Percentiles rank a stretch among this genome's conserved stretches.
Conservation (phyloP, 768 basidiomycete genomes). For the Naganishia antarctica region DNA sequence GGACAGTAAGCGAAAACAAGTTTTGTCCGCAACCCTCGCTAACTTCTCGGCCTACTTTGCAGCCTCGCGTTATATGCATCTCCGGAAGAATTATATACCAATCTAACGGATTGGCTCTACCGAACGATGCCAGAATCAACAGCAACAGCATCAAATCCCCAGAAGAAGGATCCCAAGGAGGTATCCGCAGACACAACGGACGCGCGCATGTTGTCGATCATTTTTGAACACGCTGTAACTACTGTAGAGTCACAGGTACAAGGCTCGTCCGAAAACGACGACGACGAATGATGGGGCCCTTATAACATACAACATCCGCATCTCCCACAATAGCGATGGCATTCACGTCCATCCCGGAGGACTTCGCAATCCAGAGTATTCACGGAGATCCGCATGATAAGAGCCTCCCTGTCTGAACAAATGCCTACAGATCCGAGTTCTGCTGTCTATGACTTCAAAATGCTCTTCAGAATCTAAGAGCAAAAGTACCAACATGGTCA, state of each 20-base stretch:
- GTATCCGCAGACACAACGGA: constrained; percentile 6
- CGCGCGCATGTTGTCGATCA: constrained; percentile 11
- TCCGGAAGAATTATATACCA: constrained; percentile 5
- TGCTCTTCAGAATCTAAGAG: constrained; percentile 15
- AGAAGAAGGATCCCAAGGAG: neutral
- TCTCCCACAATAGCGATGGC: neutral
- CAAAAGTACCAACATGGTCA: neutral
- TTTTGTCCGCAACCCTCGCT: neutral
- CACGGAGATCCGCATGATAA: too few species aligned
- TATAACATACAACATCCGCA: constrained; percentile 17
- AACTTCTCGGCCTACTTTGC: neutral
- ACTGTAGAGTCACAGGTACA: constrained; percentile 18
- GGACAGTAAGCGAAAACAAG: neutral
- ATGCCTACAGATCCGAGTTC: neutral
- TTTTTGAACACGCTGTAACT: constrained; percentile 17
- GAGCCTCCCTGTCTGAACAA: too few species aligned
- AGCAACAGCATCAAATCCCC: neutral
- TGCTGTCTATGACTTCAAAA: constrained; percentile 7
- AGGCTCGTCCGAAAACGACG: constrained; percentile 10
- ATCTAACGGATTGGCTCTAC: constrained; percentile 18
- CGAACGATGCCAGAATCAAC: constrained; percentile 17
- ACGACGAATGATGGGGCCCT: neutral
- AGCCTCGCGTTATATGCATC: constrained; percentile 15
- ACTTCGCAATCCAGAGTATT: too few species aligned
- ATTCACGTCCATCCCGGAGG: neutral